These are phyloP conservation scores for Botrytis fabae DNA, from an alignment of 2,329 filamentous ascomycete species.

Conservation along the genomic window DNA sequence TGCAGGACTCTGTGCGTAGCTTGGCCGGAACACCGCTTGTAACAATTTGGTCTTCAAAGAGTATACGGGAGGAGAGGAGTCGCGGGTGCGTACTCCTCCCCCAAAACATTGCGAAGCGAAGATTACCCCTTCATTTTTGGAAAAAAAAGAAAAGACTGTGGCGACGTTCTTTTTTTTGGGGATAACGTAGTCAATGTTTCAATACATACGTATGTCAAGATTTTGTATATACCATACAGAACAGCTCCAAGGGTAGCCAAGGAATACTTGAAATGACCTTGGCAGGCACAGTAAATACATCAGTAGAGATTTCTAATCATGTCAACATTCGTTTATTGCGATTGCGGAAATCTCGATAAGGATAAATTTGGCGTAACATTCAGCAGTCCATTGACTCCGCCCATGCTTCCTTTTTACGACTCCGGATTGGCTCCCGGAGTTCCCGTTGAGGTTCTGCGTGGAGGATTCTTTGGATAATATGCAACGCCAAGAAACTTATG, in stretches of 20 bases:
- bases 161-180: not conserved
- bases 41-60: not conserved
- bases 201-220: not conserved
- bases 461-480: conserved; percentile 11
- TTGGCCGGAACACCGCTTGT: conserved; percentile 20
- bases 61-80: conserved; percentile 4
- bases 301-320: not conserved
- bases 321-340: not conserved
- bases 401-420: conserved; percentile 6
- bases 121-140: conserved; percentile 1
- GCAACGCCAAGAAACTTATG: conserved; percentile 1
- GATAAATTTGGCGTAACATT: not conserved
- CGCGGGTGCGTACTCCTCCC: not conserved
- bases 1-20: conserved; percentile 4
- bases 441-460: conserved; percentile 11
- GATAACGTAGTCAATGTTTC: not conserved
- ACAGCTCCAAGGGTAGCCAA: not conserved
- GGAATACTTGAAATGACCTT: not conserved
- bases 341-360: conserved; percentile 2
- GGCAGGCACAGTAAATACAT: not conserved
- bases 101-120: not conserved
- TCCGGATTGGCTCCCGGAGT: conserved; percentile 13
- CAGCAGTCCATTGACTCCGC: conserved; percentile 6
- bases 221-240: not conserved
- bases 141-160: conserved; percentile 1